Evolutionary conservation across 352 stramenopile genomes (phyloP).

Genomic region (Globisporangium orthogonon): DNA sequence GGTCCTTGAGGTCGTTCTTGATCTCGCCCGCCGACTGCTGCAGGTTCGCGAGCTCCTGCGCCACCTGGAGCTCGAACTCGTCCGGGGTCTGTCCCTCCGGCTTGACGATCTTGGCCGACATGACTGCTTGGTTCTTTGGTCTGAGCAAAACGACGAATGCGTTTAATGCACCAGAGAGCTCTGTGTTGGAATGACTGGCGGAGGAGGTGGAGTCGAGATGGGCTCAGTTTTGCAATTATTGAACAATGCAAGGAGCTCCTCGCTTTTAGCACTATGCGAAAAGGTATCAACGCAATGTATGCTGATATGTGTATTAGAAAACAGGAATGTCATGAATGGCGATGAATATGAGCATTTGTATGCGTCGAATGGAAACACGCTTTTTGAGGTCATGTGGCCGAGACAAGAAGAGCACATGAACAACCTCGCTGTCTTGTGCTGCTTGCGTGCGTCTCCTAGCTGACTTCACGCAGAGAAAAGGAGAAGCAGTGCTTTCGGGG

Average conservation of each 20-base stretch:
- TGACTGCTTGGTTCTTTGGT: slow-evolving; percentile 32
- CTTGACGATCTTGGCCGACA: slow-evolving; percentile 86
- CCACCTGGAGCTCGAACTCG: slow-evolving; percentile 87
- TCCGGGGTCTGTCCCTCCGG: slow-evolving; percentile 76
- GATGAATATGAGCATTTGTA: too few species aligned
- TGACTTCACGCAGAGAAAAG: too few species aligned
- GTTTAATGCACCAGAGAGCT: background rate
- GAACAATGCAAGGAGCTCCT: background rate
- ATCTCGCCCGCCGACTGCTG: slow-evolving; percentile 94
- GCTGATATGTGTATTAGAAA: too few species aligned
- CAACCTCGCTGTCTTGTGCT: background rate
- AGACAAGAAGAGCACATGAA: background rate
- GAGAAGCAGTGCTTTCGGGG: too few species aligned
- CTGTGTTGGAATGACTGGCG: background rate
- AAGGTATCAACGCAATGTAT: too few species aligned
- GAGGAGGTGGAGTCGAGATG: background rate
- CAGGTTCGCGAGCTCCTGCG: slow-evolving; percentile 83
- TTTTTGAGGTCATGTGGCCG: too few species aligned
- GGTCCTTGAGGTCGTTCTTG: slow-evolving; percentile 96
- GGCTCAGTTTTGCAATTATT: too few species aligned
- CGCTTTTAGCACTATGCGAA: background rate
- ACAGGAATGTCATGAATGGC: too few species aligned
- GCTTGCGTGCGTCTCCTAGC: too few species aligned
- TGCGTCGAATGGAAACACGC: too few species aligned
- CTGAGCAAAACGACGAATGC: slow-evolving; percentile 43